Percentiles rank a stretch among this genome's conserved stretches.
Conservation (phyloP, 495 filamentous ascomycete species). For the Trichoderma reesei region DNA sequence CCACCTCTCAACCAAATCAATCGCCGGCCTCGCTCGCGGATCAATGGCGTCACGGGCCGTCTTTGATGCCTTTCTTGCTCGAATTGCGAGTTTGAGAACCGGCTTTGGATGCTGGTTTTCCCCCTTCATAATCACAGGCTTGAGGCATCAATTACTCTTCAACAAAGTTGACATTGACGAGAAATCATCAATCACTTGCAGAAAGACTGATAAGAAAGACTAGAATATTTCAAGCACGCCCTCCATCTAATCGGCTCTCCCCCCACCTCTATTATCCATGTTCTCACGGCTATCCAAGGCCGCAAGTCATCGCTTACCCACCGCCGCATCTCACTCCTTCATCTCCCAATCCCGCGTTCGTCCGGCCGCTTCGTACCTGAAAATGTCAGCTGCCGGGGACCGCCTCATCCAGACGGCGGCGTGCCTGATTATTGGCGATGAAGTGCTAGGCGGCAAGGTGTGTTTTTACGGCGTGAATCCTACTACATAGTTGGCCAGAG, state of each 20-base stretch:
- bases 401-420: constrained; percentile 78
- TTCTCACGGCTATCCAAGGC: constrained; percentile 64
- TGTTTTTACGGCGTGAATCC: constrained; percentile 4
- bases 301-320: constrained; percentile 57
- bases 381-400: constrained; percentile 35
- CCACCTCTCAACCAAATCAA: background rate
- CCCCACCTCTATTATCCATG: constrained; percentile 43
- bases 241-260: too few relatives aligned
- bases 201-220: too few relatives aligned
- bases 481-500: background rate
- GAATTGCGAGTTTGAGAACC: too few relatives aligned
- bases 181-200: too few relatives aligned
- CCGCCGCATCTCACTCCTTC: constrained; percentile 29
- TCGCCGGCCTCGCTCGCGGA: background rate
- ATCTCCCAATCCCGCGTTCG: constrained; percentile 9
- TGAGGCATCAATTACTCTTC: too few relatives aligned
- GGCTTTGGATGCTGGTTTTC: background rate
- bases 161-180: too few relatives aligned
- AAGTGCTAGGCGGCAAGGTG: constrained; percentile 95
- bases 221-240: background rate
- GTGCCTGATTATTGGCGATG: constrained; percentile 92
- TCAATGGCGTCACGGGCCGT: background rate
- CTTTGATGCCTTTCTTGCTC: background rate
- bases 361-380: background rate
- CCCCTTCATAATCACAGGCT: background rate